phyloP scores from a whole-genome alignment of 306 rosid genomes.

The Aeschynomene evenia region DNA sequence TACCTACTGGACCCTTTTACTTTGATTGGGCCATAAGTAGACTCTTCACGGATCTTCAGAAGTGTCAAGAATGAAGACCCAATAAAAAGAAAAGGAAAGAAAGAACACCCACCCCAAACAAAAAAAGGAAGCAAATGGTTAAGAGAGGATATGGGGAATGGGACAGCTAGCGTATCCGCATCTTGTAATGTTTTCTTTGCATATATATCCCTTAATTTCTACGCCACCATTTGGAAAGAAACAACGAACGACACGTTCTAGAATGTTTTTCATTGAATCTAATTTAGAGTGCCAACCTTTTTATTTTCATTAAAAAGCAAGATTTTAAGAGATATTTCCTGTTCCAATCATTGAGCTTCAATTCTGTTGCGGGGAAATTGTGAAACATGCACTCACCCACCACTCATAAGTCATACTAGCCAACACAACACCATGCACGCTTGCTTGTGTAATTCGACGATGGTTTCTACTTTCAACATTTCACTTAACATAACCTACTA shows the following conservation, averaged over 20 bases:
- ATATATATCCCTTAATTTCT: not conserved
- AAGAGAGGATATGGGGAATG: not conserved
- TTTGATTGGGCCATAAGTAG: too few species aligned
- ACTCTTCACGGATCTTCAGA: too few species aligned
- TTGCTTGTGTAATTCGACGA: slow-evolving; percentile 26
- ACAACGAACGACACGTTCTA: not conserved
- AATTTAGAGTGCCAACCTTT: not conserved
- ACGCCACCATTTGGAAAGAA: not conserved
- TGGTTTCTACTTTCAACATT: slow-evolving; percentile 19
- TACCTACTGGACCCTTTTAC: too few species aligned
- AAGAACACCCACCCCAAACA: too few species aligned
- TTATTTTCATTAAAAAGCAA: not conserved
- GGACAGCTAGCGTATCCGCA: not conserved
- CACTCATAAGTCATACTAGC: too few species aligned
- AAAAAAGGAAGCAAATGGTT: not conserved
- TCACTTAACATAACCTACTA: slow-evolving; percentile 39
- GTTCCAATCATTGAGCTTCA: not conserved
- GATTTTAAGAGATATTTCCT: not conserved
- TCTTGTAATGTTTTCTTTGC: too few species aligned
- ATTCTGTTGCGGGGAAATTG: not conserved
- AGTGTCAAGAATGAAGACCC: too few species aligned
- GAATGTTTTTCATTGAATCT: not conserved
- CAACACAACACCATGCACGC: not conserved
- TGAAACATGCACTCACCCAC: slow-evolving; percentile 5
- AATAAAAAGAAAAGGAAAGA: too few species aligned